These are phyloP conservation scores for Alternaria infectoria DNA, from an alignment of 2,329 filamentous ascomycete genomes.

Conservation along the genomic window DNA sequence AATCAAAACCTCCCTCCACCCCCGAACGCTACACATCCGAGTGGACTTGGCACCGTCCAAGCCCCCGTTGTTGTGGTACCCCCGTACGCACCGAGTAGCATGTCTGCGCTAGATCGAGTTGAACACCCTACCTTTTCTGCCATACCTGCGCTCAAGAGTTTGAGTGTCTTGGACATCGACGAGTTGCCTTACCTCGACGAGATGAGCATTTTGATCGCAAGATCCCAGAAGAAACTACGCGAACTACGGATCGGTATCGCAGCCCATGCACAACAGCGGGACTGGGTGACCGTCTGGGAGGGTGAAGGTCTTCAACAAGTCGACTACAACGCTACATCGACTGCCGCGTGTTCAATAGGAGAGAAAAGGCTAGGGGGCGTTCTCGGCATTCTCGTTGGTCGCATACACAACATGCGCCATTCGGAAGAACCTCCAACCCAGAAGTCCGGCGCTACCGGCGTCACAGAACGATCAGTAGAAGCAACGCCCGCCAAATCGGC, in stretches of 20 bases:
- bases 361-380: constrained; percentile 71
- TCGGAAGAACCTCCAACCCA: constrained; percentile 33
- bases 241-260: constrained; percentile 79
- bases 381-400: constrained; percentile 70
- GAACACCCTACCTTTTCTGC: constrained; percentile 83
- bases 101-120: constrained; percentile 59
- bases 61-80: constrained; percentile 41
- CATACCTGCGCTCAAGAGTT: constrained; percentile 73
- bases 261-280: constrained; percentile 55
- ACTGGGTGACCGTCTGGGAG: constrained; percentile 70
- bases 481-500: constrained; percentile 26
- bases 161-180: constrained; percentile 81
- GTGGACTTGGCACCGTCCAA: constrained; percentile 40
- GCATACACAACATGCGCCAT: constrained; percentile 65
- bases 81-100: constrained; percentile 32
- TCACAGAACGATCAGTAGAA: constrained; percentile 23
- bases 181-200: constrained; percentile 84
- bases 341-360: constrained; percentile 59
- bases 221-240: constrained; percentile 68
- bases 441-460: constrained; percentile 11
- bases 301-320: constrained; percentile 68
- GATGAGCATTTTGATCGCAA: constrained; percentile 77
- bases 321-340: constrained; percentile 64
- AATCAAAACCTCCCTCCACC: constrained; percentile 48
- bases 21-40: constrained; percentile 46